Percentiles rank a stretch among this genome's conserved stretches.
These are phyloP conservation scores for Pichia sp. DNA, from an alignment of 1,139 yeast species.

Conservation along the genomic window DNA sequence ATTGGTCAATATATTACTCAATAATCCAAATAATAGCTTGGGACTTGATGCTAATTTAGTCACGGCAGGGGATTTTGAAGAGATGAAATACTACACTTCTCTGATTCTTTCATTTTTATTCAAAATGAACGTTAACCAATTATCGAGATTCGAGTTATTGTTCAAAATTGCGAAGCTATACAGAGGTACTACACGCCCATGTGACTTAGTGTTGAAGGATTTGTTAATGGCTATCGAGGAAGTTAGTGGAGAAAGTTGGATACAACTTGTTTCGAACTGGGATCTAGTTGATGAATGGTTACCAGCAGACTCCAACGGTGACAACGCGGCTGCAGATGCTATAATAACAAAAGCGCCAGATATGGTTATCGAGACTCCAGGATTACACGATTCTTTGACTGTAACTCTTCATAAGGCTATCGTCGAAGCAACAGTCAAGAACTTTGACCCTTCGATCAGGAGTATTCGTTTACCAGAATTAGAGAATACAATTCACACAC, in stretches of 20 bases:
- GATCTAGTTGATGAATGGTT: conserved; percentile 49
- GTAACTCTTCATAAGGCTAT: conserved; percentile 52
- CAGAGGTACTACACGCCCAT: conserved; percentile 55
- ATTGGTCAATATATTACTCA: conserved; percentile 60
- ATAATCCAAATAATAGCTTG: conserved; percentile 42
- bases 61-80: conserved; percentile 19
- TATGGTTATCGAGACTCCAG: conserved; percentile 40
- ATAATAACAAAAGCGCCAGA: conserved; percentile 33
- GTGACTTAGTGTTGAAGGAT: conserved; percentile 58
- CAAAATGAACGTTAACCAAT: conserved; percentile 41
- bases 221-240: conserved; percentile 57
- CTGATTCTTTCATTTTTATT: conserved; percentile 44
- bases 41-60: not conserved
- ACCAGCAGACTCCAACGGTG: conserved; percentile 16
- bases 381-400: conserved; percentile 41
- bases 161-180: conserved; percentile 34
- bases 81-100: conserved; percentile 40
- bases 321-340: not conserved
- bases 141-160: conserved; percentile 37
- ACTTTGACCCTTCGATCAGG: conserved; percentile 32
- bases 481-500: conserved; percentile 1
- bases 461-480: conserved; percentile 12
- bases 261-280: conserved; percentile 58
- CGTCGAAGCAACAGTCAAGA: conserved; percentile 45
- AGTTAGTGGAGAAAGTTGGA: conserved; percentile 51